Conservation (phyloP, 2,329 filamentous ascomycete species). For the Sordariomycetes sp. region DNA sequence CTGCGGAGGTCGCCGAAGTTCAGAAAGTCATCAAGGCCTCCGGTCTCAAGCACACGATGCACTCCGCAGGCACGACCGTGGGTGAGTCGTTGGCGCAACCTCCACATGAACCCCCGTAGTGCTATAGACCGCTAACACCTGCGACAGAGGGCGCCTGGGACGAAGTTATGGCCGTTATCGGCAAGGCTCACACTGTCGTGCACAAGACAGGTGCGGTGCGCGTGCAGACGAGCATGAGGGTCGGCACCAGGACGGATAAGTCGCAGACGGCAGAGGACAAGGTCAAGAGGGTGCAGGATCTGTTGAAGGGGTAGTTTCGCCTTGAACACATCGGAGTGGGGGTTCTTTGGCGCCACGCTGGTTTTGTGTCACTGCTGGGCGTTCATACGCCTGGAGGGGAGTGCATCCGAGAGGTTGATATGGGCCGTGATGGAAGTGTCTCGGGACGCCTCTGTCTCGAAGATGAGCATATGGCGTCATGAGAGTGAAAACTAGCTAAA, state of each 20-base stretch:
- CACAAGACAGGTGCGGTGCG: constrained; percentile 70
- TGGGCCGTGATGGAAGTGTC: too few species aligned
- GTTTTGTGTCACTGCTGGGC: too few species aligned
- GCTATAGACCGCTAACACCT: neutral
- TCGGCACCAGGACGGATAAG: constrained; percentile 83
- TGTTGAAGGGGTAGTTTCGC: constrained; percentile 30
- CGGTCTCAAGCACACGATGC: constrained; percentile 78
- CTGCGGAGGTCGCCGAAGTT: constrained; percentile 78
- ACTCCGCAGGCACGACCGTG: constrained; percentile 87
- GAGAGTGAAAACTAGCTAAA: too few species aligned
- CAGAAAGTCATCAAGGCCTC: constrained; percentile 76
- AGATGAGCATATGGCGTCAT: too few species aligned
- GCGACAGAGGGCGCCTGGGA: constrained; percentile 83
- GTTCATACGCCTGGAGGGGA: too few species aligned
- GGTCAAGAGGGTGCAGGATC: constrained; percentile 50
- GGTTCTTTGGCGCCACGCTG: too few species aligned
- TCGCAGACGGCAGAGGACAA: constrained; percentile 74
- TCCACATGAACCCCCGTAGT: neutral
- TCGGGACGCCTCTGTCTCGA: too few species aligned
- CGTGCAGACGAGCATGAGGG: constrained; percentile 82
- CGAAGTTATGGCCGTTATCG: constrained; percentile 73
- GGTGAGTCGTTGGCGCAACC: too few species aligned
- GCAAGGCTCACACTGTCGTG: constrained; percentile 73
- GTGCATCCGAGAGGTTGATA: too few species aligned
- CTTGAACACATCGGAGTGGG: too few species aligned